Base-by-base conservation (phyloP, 2,329 filamentous ascomycete genomes). In the Xylaria sp. region DNA sequence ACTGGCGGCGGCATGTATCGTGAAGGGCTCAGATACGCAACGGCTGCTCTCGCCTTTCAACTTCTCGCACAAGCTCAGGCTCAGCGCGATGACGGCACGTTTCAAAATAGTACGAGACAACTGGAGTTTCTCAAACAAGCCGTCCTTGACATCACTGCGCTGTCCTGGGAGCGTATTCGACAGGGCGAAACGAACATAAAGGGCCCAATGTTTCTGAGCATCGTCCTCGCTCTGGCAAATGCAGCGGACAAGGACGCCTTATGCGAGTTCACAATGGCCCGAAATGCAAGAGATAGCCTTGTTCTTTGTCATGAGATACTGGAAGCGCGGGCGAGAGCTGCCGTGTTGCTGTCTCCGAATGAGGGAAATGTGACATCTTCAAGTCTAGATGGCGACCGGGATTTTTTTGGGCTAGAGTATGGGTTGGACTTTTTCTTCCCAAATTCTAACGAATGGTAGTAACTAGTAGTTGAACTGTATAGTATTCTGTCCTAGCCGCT, bases 181-280 rank as follows among this genome's bases (percentile, higher is more conserved):
- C 72, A 77, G 10, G 81, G 80, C 4, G 83, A 85, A 69, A 84
- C 82, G 1, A 85, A 84, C 25, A 78, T 84, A 57, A 85, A 85
- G 73, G 76, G 72, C 0, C 79, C 82, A 48, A 75, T 84, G 70
- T 82, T 84, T 56, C 64, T 82, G 2, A 74, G 69, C 8, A 81
- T 83, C 74, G 76, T 82, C 1, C 58, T 82, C 9, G 82, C 79
- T 0, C 81, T 85, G 63, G 76, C 81, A 1, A 80, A 82, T 59
- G 80, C 81, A 2, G 72, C 76, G 2, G 79, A 81, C 44, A 67
- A 57, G 6, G 77, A 73, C 5, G 41, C 23, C 13, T 23, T 74
- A 8, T 69, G 66, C 31, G 78, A 81, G 44, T 39, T 73, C 10
- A 67, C 63, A 6, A 75, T 83, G 56, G 77, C 77, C 2, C 69